These are phyloP conservation scores for Fusarium chlamydosporum DNA, from an alignment of 2,329 filamentous ascomycete genomes.

Conservation along the genomic window DNA sequence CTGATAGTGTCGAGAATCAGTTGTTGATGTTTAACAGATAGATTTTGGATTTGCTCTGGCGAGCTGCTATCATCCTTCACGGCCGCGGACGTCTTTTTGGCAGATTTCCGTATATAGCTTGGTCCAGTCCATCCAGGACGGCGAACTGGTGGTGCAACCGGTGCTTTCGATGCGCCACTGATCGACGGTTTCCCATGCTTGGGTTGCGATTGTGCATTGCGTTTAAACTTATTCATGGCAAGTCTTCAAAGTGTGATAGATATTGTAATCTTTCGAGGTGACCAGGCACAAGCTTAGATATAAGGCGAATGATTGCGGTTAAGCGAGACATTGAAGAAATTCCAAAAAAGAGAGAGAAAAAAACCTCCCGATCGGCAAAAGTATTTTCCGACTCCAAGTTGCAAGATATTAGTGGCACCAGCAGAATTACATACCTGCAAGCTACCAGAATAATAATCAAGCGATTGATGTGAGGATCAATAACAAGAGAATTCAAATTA, in stretches of 20 bases:
- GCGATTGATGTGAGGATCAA: too few relatives aligned
- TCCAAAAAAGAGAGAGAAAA: constrained; percentile 4
- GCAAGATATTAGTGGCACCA: background rate
- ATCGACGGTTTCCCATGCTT: constrained; percentile 14
- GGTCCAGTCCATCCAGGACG: constrained; percentile 26
- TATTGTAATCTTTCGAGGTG: background rate
- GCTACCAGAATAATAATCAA: too few relatives aligned
- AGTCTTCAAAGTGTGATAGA: fast-evolving
- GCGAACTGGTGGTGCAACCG: constrained; percentile 14
- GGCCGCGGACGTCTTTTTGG: constrained; percentile 1
- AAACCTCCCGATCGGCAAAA: background rate
- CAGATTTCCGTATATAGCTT: constrained; percentile 18
- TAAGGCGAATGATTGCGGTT: background rate
- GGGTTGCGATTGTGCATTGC: constrained; percentile 22
- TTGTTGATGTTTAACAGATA: constrained; percentile 11
- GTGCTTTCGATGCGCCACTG: constrained; percentile 23
- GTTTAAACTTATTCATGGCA: constrained; percentile 15
- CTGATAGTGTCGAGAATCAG: constrained; percentile 28
- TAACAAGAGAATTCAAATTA: too few relatives aligned
- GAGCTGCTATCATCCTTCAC: background rate
- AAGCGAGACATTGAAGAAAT: background rate
- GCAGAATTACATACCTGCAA: background rate
- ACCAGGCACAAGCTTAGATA: background rate
- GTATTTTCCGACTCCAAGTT: constrained; percentile 5
- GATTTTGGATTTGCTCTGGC: background rate